Percentiles rank a stretch among this genome's conserved stretches.
phyloP scores from a whole-genome alignment of 495 filamentous ascomycete genomes.

The Neurospora sp. region DNA sequence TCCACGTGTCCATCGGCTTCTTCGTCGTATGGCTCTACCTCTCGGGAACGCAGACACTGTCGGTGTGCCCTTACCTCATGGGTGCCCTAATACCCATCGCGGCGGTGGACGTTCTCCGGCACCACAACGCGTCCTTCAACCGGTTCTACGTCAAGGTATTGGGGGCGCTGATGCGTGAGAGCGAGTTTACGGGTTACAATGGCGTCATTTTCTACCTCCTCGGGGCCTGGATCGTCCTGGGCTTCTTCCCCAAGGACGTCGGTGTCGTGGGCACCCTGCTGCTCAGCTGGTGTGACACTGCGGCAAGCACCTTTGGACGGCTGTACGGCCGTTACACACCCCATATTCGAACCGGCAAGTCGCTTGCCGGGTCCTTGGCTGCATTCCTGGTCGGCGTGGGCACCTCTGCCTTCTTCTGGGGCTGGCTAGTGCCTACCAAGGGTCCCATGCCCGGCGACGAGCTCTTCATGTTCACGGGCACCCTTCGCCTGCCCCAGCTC shows the following conservation, averaged over 20 bases:
- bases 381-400: conserved; percentile 70
- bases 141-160: conserved; percentile 72
- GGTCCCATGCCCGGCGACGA: conserved; percentile 58
- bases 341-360: conserved; percentile 76
- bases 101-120: conserved; percentile 69
- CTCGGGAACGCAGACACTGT: conserved; percentile 56
- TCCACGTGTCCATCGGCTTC: conserved; percentile 95
- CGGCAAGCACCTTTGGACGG: conserved; percentile 84
- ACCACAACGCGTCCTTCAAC: conserved; percentile 72
- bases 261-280: conserved; percentile 79
- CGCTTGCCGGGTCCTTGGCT: conserved; percentile 76
- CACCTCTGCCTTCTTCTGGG: conserved; percentile 82
- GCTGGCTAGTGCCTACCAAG: conserved; percentile 61
- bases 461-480: conserved; percentile 74
- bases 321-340: conserved; percentile 83
- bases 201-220: conserved; percentile 95
- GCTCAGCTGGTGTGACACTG: conserved; percentile 96
- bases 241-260: conserved; percentile 90
- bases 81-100: conserved; percentile 80
- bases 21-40: conserved; percentile 75
- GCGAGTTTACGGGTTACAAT: conserved; percentile 85
- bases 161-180: conserved; percentile 92
- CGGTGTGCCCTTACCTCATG: conserved; percentile 77
- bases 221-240: conserved; percentile 75
- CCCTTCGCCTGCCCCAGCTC: conserved; percentile 50